phyloP scores from a whole-genome alignment of 2,329 filamentous ascomycete genomes.

The Hirsutella rhossiliensis region DNA sequence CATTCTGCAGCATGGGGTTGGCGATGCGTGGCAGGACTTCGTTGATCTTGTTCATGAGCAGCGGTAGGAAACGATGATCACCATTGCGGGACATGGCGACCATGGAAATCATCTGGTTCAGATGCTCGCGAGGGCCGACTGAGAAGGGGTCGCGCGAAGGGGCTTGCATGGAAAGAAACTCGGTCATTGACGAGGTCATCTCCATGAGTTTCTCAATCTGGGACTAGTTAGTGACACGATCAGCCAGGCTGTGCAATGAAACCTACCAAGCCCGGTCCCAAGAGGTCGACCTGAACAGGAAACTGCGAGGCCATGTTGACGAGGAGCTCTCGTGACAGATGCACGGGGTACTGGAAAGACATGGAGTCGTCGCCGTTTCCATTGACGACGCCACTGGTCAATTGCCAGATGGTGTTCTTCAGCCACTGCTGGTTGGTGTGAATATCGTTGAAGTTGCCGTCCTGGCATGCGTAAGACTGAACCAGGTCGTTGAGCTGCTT shows the following conservation, averaged over 20 bases:
- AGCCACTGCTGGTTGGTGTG: conserved; percentile 53
- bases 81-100: conserved; percentile 62
- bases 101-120: conserved; percentile 56
- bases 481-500: conserved; percentile 48
- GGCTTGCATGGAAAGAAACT: conserved; percentile 57
- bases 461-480: conserved; percentile 37
- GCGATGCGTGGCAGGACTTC: conserved; percentile 54
- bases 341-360: conserved; percentile 51
- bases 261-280: conserved; percentile 61
- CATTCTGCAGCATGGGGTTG: conserved; percentile 47
- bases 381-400: conserved; percentile 39
- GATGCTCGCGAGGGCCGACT: conserved; percentile 58
- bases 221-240: neutral
- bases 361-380: conserved; percentile 37
- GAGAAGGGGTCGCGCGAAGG: conserved; percentile 49
- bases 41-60: conserved; percentile 64
- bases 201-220: conserved; percentile 73
- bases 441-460: conserved; percentile 42
- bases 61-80: conserved; percentile 62
- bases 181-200: conserved; percentile 59
- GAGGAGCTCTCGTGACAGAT: conserved; percentile 50
- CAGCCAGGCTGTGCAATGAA: neutral
- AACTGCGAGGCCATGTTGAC: conserved; percentile 58
- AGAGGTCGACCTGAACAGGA: conserved; percentile 59
- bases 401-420: conserved; percentile 50